phyloP scores from a whole-genome alignment of 2,329 filamentous ascomycete genomes.

The Stemphylium vesicarium region DNA sequence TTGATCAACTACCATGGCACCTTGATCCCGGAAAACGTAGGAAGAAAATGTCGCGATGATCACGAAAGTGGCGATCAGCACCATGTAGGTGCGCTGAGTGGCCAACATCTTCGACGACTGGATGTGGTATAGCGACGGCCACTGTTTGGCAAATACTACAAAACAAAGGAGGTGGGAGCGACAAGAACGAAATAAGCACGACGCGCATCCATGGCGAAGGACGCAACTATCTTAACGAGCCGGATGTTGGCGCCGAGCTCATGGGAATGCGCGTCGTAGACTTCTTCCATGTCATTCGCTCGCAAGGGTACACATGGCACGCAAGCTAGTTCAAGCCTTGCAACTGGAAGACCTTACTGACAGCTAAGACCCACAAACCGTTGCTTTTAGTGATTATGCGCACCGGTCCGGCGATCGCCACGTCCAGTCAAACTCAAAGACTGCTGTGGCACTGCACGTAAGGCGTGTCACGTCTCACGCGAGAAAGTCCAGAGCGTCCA shows the following conservation, averaged over 20 bases:
- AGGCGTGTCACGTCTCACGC: too few species aligned
- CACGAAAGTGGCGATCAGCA: constrained; percentile 20
- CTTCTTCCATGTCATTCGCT: background rate
- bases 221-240: background rate
- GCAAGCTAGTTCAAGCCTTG: background rate
- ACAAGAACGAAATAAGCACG: background rate
- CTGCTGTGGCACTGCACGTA: background rate
- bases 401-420: background rate
- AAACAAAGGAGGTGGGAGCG: background rate
- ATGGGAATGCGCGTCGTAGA: background rate
- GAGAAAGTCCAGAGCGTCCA: background rate
- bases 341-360: background rate
- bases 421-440: background rate
- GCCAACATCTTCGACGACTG: constrained; percentile 19
- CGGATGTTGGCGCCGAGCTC: background rate
- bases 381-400: background rate
- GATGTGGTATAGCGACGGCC: background rate
- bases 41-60: constrained; percentile 15
- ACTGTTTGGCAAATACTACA: background rate
- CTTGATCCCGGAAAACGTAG: constrained; percentile 17
- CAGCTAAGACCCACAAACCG: background rate
- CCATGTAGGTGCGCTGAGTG: constrained; percentile 18
- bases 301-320: background rate
- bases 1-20: background rate
- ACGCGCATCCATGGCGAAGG: background rate